Percentiles rank a stretch among this genome's conserved stretches.
phyloP scores from a whole-genome alignment of 2,329 filamentous ascomycete species.

The Ophiocordyceps camponoti-leonardi region DNA sequence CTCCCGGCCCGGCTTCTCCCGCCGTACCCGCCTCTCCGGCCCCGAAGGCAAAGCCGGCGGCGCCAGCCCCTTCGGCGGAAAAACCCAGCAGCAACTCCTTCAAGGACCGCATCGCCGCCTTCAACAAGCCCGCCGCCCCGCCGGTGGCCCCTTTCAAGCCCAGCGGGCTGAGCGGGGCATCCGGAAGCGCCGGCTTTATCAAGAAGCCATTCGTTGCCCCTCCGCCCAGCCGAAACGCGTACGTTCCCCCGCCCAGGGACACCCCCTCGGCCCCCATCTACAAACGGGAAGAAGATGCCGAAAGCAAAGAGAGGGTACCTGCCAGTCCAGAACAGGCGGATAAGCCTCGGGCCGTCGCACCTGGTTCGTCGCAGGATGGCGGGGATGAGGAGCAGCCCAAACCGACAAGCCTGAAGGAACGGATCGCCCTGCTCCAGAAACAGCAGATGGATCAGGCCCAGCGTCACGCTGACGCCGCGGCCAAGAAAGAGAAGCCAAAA shows the following conservation, averaged over 20 bases:
- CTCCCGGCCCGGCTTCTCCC: constrained; percentile 5
- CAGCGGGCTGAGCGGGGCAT: constrained; percentile 36
- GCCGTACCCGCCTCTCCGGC: constrained; percentile 15
- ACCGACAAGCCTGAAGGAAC: constrained; percentile 82
- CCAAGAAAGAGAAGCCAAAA: constrained; percentile 81
- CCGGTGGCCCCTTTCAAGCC: constrained; percentile 87
- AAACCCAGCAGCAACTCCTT: constrained; percentile 69
- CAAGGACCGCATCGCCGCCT: constrained; percentile 89
- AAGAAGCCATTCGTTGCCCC: constrained; percentile 96
- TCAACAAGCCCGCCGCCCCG: constrained; percentile 77
- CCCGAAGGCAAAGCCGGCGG: constrained; percentile 26
- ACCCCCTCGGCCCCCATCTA: constrained; percentile 59
- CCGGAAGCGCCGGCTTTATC: constrained; percentile 51
- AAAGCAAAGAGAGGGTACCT: constrained; percentile 45
- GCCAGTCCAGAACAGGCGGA: constrained; percentile 52
- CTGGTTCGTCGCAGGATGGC: constrained; percentile 24
- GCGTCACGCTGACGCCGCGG: constrained; percentile 57
- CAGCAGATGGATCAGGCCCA: constrained; percentile 83
- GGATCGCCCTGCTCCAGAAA: constrained; percentile 84
- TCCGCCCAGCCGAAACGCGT: constrained; percentile 83
- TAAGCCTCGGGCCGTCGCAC: constrained; percentile 41
- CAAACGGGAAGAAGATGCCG: constrained; percentile 72
- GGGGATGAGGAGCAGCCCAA: constrained; percentile 71
- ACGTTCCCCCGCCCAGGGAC: constrained; percentile 61
- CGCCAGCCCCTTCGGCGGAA: constrained; percentile 49